phyloP scores from a whole-genome alignment of 306 rosid species.

The Coriaria nepalensis region DNA sequence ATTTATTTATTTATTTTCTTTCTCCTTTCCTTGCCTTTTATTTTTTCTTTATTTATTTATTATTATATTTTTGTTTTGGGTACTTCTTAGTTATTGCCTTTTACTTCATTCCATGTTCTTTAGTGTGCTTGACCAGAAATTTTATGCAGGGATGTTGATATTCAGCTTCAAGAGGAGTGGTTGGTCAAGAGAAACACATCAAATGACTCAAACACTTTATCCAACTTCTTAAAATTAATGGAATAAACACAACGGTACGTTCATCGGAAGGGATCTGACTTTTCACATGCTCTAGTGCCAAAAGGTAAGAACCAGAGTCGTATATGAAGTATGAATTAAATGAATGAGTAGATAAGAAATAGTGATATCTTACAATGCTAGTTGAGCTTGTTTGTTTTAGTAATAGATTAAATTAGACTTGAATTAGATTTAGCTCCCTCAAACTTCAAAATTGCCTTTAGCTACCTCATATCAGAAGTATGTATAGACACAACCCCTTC shows the following conservation, averaged over 20 bases:
- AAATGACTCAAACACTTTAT: conserved; percentile 37
- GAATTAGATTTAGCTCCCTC: too few species aligned
- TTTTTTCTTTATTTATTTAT: neutral
- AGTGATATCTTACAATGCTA: too few species aligned
- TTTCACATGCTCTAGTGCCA: conserved; percentile 17
- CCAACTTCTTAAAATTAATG: conserved; percentile 38
- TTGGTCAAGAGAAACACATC: conserved; percentile 49
- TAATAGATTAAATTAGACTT: too few species aligned
- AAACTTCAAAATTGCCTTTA: too few species aligned
- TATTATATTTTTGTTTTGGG: neutral
- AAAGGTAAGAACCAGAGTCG: conserved; percentile 28
- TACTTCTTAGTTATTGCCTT: neutral
- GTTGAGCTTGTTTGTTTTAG: too few species aligned
- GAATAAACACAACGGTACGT: conserved; percentile 29
- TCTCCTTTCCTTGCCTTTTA: conserved; percentile 5
- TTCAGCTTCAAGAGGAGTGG: conserved; percentile 66
- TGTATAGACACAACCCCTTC: too few species aligned
- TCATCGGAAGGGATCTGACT: conserved; percentile 10
- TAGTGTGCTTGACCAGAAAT: conserved; percentile 14
- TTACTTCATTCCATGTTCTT: conserved; percentile 2
- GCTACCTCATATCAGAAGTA: too few species aligned
- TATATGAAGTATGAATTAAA: too few species aligned
- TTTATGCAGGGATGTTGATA: conserved; percentile 51
- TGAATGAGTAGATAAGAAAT: too few species aligned
- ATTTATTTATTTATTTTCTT: conserved; percentile 1